Percentiles rank a stretch among this genome's conserved stretches.
phyloP scores from a whole-genome alignment of 768 basidiomycete genomes.

The Sarcodon sp. region DNA sequence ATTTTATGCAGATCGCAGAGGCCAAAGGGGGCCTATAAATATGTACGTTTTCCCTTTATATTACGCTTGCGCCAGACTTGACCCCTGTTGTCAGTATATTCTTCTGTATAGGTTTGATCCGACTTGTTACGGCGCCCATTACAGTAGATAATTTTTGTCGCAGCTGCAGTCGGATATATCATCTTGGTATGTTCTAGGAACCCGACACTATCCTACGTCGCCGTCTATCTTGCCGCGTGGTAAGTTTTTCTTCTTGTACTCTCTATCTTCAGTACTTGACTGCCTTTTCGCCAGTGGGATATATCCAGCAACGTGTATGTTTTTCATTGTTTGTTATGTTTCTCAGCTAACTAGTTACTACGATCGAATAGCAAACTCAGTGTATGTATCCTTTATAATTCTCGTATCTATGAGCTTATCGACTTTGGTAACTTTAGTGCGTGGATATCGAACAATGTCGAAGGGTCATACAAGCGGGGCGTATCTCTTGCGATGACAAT shows the following conservation, averaged over 20 bases:
- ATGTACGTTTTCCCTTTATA: conserved; percentile 28
- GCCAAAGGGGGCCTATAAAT: conserved; percentile 46
- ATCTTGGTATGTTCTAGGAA: conserved; percentile 49
- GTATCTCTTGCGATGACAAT: conserved; percentile 61
- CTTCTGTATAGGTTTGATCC: neutral
- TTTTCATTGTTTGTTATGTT: neutral
- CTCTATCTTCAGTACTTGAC: neutral
- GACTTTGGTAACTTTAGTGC: conserved; percentile 23
- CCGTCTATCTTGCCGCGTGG: conserved; percentile 59
- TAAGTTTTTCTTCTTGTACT: conserved; percentile 21
- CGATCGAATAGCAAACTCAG: conserved; percentile 22
- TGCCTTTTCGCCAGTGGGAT: conserved; percentile 19
- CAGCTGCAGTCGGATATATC: conserved; percentile 47
- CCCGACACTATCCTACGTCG: conserved; percentile 60
- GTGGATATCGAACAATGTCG: conserved; percentile 63
- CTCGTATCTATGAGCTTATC: conserved; percentile 6
- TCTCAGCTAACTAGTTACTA: neutral
- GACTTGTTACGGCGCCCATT: neutral
- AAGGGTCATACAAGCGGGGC: conserved; percentile 64
- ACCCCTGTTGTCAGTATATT: neutral
- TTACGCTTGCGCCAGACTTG: neutral
- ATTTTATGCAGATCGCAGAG: conserved; percentile 45
- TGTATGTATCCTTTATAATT: conserved; percentile 21
- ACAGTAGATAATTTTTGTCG: neutral
- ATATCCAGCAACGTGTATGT: conserved; percentile 33